Conservation (phyloP, 495 filamentous ascomycete genomes). For the Penicillium nucicola region DNA sequence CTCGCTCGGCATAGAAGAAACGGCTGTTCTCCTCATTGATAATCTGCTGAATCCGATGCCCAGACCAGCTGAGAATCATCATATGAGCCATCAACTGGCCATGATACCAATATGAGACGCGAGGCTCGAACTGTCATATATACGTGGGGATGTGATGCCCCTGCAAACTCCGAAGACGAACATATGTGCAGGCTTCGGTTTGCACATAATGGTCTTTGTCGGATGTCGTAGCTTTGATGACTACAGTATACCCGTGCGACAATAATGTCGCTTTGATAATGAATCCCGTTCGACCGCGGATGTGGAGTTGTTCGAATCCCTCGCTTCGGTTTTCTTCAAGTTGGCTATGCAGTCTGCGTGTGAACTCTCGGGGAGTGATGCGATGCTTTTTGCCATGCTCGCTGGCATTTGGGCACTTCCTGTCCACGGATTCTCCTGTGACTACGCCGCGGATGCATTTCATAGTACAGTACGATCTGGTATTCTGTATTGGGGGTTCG, state of each 20-base stretch:
- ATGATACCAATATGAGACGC: conserved; percentile 18
- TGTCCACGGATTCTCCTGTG: conserved; percentile 20
- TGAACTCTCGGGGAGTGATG: conserved; percentile 18
- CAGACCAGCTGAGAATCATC: neutral
- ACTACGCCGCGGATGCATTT: conserved; percentile 22
- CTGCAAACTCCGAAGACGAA: neutral
- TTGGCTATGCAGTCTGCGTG: conserved; percentile 18
- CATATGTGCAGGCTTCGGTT: too few species aligned
- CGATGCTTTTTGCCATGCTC: conserved; percentile 14
- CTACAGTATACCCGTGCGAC: conserved; percentile 24
- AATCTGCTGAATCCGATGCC: conserved; percentile 4
- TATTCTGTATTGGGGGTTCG: too few species aligned
- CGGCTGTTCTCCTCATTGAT: conserved; percentile 4
- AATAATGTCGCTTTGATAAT: conserved; percentile 27
- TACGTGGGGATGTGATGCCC: conserved; percentile 15
- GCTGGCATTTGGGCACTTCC: conserved; percentile 22
- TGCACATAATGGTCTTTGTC: too few species aligned
- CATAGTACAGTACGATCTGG: conserved; percentile 24
- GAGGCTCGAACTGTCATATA: conserved; percentile 10
- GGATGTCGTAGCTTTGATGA: conserved; percentile 22
- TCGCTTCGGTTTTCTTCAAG: conserved; percentile 16
- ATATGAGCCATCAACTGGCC: conserved; percentile 1
- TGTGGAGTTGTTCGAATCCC: conserved; percentile 23
- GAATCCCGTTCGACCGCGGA: conserved; percentile 25
- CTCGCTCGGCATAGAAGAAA: conserved; percentile 10